These are phyloP conservation scores for Pythium brachiatum DNA, from an alignment of 352 stramenopile genomes.

Conservation along the genomic window DNA sequence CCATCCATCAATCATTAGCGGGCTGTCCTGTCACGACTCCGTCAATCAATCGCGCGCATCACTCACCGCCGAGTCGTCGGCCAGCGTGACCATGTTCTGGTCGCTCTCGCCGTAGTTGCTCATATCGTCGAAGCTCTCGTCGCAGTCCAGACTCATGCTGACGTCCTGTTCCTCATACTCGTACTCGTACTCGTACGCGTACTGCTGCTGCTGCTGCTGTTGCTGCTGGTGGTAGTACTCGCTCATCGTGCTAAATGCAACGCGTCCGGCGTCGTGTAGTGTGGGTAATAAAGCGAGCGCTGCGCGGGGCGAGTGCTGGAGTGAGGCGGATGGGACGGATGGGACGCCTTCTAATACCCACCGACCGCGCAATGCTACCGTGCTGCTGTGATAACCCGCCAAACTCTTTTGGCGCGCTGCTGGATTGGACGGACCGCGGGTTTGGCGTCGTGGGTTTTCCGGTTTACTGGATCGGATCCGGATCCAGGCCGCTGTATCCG, in stretches of 20 bases:
- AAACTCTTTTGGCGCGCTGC: conserved; percentile 28
- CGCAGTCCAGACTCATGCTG: conserved; percentile 57
- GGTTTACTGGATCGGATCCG: conserved; percentile 12
- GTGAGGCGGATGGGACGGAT: background rate
- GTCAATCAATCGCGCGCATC: background rate
- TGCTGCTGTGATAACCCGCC: conserved; percentile 14
- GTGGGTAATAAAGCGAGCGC: no score
- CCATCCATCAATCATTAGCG: background rate
- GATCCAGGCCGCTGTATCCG: background rate
- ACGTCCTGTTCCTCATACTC: conserved; percentile 19
- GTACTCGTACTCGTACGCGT: conserved; percentile 36
- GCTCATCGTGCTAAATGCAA: conserved; percentile 8
- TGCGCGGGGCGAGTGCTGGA: background rate
- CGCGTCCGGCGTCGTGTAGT: background rate
- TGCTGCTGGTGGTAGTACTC: conserved; percentile 15
- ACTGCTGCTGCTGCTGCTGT: conserved; percentile 45
- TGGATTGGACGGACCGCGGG: background rate
- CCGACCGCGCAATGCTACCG: no score
- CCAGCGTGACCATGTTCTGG: conserved; percentile 27
- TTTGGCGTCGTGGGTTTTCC: conserved; percentile 14
- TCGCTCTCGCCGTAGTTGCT: conserved; percentile 39
- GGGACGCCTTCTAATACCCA: background rate
- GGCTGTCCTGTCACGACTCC: background rate
- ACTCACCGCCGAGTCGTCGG: conserved; percentile 32
- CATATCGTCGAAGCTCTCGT: conserved; percentile 78